Base-by-base conservation (phyloP, 352 stramenopile species). In the Globisporangium carolinianum region DNA sequence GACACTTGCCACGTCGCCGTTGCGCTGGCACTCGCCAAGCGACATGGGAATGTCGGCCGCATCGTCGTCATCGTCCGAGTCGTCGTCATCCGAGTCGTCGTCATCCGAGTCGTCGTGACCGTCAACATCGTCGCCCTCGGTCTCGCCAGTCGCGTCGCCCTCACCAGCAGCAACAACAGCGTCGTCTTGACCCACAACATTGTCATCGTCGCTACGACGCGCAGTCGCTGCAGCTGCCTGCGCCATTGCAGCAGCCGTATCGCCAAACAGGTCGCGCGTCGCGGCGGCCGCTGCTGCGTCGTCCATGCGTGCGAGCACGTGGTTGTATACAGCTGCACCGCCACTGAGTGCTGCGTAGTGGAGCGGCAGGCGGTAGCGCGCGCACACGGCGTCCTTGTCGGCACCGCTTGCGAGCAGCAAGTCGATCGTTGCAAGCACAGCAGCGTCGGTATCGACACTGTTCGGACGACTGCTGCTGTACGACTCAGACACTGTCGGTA, bases 321-420 rank as follows among this genome's bases (percentile, higher is more conserved):
- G 82, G 0, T 79, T 55, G 39, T 80, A 93, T 14, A 89, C 62
- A 14, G 76, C 73, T 8, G 68, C 58, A n/a, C 73, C 79, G 1
- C 83, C 83, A 58, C 81, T 79, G 42, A 87, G 56, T 6, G 81
- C 81, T 12, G 82, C 86, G 54, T 89, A 93, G 57, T 95, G 83
- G 15, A 95, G 67, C 14, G 83, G 76, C 10, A 79, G 73, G 8
- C 86, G 74, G 55, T 89, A 93, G 41, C 79, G 56, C 41, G 83
- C 71, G 56, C 82, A 91, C 38, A 88, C 82, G 7, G 75, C 75
- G 18, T 70, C 69, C 47, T 78, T 65, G 45, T 92, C 72, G 3
- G 83, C 86, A 3, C 75, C 73, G 51, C 62, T 71, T 50, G 79
- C 69, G n/a, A 95, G 63, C 6, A 95, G 70, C 42, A 86, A 87